A percentile compares a stretch with the other conserved stretches of the same genome.
Evolutionary conservation across 2,329 filamentous ascomycete genomes (phyloP).

Genomic region (Helicocarpus griseus): DNA sequence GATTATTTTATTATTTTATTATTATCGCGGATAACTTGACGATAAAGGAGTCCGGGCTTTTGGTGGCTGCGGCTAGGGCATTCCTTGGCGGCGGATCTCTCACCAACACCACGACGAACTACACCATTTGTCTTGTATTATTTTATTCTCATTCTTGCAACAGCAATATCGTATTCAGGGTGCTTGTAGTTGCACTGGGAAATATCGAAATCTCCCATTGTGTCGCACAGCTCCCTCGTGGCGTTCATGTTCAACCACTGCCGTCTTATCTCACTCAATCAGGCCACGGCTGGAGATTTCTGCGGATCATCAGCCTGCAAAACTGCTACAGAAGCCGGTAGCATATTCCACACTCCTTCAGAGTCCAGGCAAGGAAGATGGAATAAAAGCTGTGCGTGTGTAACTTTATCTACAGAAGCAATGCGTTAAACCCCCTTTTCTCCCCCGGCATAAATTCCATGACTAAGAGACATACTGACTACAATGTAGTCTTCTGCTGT

Average conservation of each 20-base stretch:
- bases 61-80: background rate
- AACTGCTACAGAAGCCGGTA: background rate
- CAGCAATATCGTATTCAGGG: background rate
- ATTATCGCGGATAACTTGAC: too few species aligned
- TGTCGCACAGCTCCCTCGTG: background rate
- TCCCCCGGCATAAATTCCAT: background rate
- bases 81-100: background rate
- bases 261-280: background rate
- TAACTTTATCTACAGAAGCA: background rate
- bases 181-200: background rate
- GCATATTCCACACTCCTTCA: background rate
- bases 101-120: too few species aligned
- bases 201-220: background rate
- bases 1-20: too few species aligned
- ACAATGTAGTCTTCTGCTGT: too few species aligned
- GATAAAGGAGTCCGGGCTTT: slow-evolving; percentile 1
- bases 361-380: background rate
- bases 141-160: background rate
- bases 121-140: too few species aligned
- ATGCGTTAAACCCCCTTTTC: background rate
- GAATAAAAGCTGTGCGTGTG: background rate
- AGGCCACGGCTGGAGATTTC: background rate
- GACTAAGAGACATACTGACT: too few species aligned
- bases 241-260: background rate
- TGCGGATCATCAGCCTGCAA: background rate